Evolutionary conservation across 2,329 filamentous ascomycete genomes (phyloP).

Genomic region (Atkinsonella texensis): DNA sequence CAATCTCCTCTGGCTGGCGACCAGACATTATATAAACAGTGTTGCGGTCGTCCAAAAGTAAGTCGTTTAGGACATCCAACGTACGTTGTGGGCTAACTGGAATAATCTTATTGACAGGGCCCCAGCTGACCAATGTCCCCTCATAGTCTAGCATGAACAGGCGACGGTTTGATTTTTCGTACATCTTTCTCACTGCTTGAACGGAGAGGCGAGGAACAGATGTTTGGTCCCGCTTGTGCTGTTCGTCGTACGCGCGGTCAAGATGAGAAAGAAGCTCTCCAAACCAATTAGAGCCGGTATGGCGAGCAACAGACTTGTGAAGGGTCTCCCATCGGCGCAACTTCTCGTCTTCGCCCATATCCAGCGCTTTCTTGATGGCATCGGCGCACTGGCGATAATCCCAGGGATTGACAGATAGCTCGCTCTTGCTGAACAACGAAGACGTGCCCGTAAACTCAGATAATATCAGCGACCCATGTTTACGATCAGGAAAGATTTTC

Average conservation of each 20-base stretch:
- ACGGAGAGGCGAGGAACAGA: constrained; percentile 77
- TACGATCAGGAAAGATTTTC: constrained; percentile 53
- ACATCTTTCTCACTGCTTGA: constrained; percentile 49
- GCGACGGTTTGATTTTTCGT: constrained; percentile 52
- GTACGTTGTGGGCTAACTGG: constrained; percentile 75
- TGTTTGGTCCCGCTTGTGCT: constrained; percentile 72
- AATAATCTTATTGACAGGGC: constrained; percentile 72
- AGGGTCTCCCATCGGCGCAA: constrained; percentile 61
- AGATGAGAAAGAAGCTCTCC: constrained; percentile 61
- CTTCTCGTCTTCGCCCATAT: constrained; percentile 69
- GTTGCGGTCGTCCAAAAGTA: constrained; percentile 70
- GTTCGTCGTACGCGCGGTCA: constrained; percentile 67
- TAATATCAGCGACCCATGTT: constrained; percentile 78
- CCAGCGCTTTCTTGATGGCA: constrained; percentile 70
- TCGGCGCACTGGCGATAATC: constrained; percentile 82
- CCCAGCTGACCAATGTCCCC: constrained; percentile 81
- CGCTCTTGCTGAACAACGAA: constrained; percentile 67
- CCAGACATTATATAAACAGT: constrained; percentile 91
- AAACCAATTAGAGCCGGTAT: constrained; percentile 82
- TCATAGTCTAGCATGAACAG: constrained; percentile 92
- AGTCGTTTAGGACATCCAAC: constrained; percentile 68
- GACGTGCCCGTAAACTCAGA: constrained; percentile 93
- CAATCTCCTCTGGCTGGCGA: constrained; percentile 75
- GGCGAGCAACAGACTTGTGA: constrained; percentile 59
- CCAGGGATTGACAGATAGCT: constrained; percentile 88